These are phyloP conservation scores for Globisporangium polare DNA, from an alignment of 352 stramenopile species.

Conservation along the genomic window DNA sequence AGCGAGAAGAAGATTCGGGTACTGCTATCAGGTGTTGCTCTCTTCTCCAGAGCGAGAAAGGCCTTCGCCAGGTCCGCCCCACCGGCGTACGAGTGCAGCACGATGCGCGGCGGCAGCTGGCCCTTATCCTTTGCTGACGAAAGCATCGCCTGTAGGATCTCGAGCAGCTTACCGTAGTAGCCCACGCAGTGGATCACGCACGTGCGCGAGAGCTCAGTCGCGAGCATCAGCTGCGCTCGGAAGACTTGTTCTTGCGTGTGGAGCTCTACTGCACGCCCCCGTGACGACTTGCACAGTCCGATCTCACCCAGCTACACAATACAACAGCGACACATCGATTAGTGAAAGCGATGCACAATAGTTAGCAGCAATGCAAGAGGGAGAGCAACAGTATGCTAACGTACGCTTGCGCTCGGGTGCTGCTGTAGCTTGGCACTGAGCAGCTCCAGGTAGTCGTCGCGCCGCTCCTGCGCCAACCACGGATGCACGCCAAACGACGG, in stretches of 20 bases:
- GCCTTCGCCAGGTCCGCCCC: constrained; percentile 46
- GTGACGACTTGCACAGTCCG: constrained; percentile 65
- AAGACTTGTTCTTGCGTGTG: constrained; percentile 49
- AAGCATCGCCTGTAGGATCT: constrained; percentile 35
- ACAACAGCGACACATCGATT: background rate
- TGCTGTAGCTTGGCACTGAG: constrained; percentile 31
- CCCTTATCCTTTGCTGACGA: constrained; percentile 4
- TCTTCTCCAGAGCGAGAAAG: constrained; percentile 39
- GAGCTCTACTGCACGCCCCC: constrained; percentile 40
- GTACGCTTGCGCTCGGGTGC: constrained; percentile 49
- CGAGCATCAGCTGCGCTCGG: constrained; percentile 46
- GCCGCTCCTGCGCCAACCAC: constrained; percentile 51
- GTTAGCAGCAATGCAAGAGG: background rate
- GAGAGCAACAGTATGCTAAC: background rate
- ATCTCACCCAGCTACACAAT: constrained; percentile 66
- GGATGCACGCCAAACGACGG: constrained; percentile 72
- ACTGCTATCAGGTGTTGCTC: constrained; percentile 9
- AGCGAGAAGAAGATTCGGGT: constrained; percentile 66
- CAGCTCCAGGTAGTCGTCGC: constrained; percentile 24
- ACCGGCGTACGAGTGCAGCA: constrained; percentile 71
- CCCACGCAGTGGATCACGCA: constrained; percentile 78
- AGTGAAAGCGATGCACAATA: too few relatives aligned
- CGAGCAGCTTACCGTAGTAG: constrained; percentile 60
- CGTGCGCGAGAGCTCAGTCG: constrained; percentile 38
- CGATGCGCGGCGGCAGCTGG: constrained; percentile 39